Percentiles rank a stretch among this genome's conserved stretches.
Conservation (phyloP, 441 rosid species). For the Croton laevigatus region DNA sequence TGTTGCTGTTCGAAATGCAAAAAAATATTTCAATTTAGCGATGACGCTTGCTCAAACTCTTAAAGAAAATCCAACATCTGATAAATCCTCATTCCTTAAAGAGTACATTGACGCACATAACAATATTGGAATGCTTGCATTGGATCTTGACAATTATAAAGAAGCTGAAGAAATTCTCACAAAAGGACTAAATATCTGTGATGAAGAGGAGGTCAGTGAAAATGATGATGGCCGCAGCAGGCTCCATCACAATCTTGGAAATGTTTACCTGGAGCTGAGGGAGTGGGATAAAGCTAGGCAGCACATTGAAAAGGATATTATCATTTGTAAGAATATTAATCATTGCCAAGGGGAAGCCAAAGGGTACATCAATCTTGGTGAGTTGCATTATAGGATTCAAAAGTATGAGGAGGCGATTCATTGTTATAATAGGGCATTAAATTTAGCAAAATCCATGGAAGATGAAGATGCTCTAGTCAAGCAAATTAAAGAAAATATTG, state of each 20-base stretch:
- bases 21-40: constrained; percentile 77
- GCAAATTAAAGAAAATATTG: constrained; percentile 66
- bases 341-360: constrained; percentile 94
- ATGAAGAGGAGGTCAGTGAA: constrained; percentile 82
- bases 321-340: constrained; percentile 65
- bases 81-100: constrained; percentile 62
- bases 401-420: constrained; percentile 70
- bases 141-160: constrained; percentile 80
- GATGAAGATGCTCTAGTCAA: constrained; percentile 77
- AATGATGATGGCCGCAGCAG: constrained; percentile 79
- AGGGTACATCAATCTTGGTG: constrained; percentile 95
- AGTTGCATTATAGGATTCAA: constrained; percentile 67
- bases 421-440: constrained; percentile 78
- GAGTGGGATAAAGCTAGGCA: constrained; percentile 70
- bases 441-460: constrained; percentile 84
- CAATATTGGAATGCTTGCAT: constrained; percentile 88
- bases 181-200: constrained; percentile 74
- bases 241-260: constrained; percentile 95
- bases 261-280: constrained; percentile 65
- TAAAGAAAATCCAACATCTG: constrained; percentile 59
- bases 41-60: constrained; percentile 71
- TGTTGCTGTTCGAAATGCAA: constrained; percentile 67
- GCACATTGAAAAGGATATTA: constrained; percentile 79
- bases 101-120: constrained; percentile 92
- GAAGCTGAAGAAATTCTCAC: constrained; percentile 55